Base-by-base conservation (phyloP, 805 yeast genomes). In the Groenewaldozyma salmanticensis region DNA sequence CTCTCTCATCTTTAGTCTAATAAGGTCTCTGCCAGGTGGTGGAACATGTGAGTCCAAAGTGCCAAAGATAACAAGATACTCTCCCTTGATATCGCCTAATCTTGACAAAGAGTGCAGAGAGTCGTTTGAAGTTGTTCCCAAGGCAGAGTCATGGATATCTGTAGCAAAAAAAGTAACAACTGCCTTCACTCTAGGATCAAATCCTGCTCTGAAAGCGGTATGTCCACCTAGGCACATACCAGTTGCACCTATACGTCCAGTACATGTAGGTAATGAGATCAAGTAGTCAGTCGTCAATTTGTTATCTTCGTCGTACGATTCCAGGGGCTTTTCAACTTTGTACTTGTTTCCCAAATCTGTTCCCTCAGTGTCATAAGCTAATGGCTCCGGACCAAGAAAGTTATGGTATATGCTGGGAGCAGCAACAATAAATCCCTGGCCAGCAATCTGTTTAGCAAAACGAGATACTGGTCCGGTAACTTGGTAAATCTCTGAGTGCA, bases 211-310 rank as follows among this genome's bases (percentile, higher is more conserved):
- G 62, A 71, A 80, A 1, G 92, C 90, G 52, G 81, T 64, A 56
- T 82, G 92, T 1, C 92, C 94, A 17, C 92, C 92, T 29, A 82
- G 71, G 58, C 94, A 83, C 92, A 83, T 83, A 16, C 92, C 94
- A 2, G 90, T 81, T 35, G 87, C 79, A 29, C 92, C 92, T 50
- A 81, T 72, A 43, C 70, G 73, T 33, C 88, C 88, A 47, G 72
- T 77, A 57, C 81, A 81, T 7, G 85, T 79, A 1, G 69, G 64
- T 48, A 82, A 65, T 2, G 70, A 51, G 37, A 59, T 59, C 42
- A 82, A 66, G 53, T 80, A 75, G 54, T 81, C 85, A 52, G 81
- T 68, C 15, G 82, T 68, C 42, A 81, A 60, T 38, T 60, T 68
- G 54, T 71, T 75, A 59, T 82, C 94, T 53, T 81, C 90, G 52